Evolutionary conservation across 345 rosid species (phyloP).

Genomic region (Gossypium australe): DNA sequence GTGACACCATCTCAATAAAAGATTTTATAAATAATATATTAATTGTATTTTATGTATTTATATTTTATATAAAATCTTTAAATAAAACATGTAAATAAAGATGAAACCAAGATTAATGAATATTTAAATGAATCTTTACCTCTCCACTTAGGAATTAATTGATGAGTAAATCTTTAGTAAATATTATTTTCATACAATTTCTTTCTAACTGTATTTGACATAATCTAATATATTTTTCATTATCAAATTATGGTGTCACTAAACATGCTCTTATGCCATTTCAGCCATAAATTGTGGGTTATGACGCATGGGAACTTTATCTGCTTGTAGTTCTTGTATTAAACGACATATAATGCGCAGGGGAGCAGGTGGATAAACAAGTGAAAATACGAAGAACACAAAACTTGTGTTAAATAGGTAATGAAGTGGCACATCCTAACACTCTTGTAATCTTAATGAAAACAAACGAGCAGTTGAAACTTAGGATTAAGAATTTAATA

Average conservation of each 20-base stretch:
- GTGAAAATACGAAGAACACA: background rate
- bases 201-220: too few species aligned
- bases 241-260: background rate
- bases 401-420: background rate
- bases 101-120: too few species aligned
- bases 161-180: too few species aligned
- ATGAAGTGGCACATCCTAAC: background rate
- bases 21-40: too few species aligned
- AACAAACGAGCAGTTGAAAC: constrained; percentile 8
- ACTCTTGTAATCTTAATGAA: background rate
- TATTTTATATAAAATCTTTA: too few species aligned
- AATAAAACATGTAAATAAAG: too few species aligned
- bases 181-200: too few species aligned
- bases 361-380: constrained; percentile 3
- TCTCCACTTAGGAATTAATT: too few species aligned
- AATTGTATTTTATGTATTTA: too few species aligned
- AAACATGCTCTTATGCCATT: background rate
- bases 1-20: too few species aligned
- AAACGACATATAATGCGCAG: background rate
- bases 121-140: too few species aligned
- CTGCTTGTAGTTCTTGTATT: background rate
- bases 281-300: background rate
- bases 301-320: background rate
- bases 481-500: background rate
- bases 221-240: background rate